phyloP scores from a whole-genome alignment of 768 basidiomycete species.

The Neoboletus magnificus region DNA sequence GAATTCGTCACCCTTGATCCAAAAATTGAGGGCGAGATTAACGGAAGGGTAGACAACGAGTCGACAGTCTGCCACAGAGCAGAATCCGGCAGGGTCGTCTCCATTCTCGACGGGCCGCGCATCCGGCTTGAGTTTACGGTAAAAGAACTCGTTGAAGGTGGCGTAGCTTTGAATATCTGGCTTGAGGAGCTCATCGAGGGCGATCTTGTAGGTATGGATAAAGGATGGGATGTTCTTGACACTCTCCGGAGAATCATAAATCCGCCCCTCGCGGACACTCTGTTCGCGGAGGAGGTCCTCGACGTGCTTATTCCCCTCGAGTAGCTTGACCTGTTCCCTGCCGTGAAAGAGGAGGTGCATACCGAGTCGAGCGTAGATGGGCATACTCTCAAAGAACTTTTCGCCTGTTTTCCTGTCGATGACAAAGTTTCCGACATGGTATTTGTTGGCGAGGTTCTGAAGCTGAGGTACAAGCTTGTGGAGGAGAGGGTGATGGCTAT shows the following conservation, averaged over 20 bases:
- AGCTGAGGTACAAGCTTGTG: constrained; percentile 52
- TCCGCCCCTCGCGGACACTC: constrained; percentile 53
- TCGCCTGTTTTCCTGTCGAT: constrained; percentile 44
- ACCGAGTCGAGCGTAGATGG: constrained; percentile 63
- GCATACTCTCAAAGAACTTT: constrained; percentile 72
- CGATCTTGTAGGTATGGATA: constrained; percentile 51
- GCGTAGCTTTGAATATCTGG: constrained; percentile 59
- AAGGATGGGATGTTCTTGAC: constrained; percentile 53
- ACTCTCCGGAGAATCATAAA: constrained; percentile 53
- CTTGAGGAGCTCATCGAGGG: constrained; percentile 56
- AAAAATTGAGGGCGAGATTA: constrained; percentile 60
- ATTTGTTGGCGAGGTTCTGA: constrained; percentile 47
- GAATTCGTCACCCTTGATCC: constrained; percentile 76
- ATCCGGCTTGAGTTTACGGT: constrained; percentile 51
- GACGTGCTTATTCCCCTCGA: constrained; percentile 45
- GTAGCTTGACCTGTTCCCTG: constrained; percentile 44
- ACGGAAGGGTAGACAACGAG: constrained; percentile 64
- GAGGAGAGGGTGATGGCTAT: constrained; percentile 37
- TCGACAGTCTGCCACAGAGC: constrained; percentile 70
- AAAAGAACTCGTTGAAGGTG: constrained; percentile 80
- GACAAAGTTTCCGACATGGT: constrained; percentile 62
- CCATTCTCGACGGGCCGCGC: constrained; percentile 61
- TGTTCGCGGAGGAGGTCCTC: constrained; percentile 52
- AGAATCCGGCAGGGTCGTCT: constrained; percentile 49
- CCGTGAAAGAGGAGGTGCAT: constrained; percentile 79